Evolutionary conservation across 2,329 filamentous ascomycete genomes (phyloP).

Genomic region (Penicillium italicum): DNA sequence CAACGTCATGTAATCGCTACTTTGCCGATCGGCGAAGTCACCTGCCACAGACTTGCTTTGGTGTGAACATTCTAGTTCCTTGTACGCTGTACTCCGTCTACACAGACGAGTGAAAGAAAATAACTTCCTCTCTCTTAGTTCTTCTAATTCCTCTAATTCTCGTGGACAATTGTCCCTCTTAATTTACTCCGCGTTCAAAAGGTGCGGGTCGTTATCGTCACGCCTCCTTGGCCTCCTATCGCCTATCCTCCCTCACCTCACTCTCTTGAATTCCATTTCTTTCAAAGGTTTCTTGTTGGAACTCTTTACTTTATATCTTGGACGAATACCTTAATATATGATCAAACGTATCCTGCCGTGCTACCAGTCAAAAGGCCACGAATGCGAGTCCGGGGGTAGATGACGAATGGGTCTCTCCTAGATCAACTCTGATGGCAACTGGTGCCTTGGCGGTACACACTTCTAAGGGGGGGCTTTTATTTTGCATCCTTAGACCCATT

Average conservation of each 20-base stretch:
- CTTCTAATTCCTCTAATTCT: not conserved
- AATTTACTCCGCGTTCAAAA: slow-evolving; percentile 1
- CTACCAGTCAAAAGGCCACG: slow-evolving; percentile 16
- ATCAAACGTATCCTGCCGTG: not conserved
- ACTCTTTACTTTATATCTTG: slow-evolving; percentile 1
- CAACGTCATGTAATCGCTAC: slow-evolving; percentile 23
- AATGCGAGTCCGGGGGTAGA: slow-evolving; percentile 28
- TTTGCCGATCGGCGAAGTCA: slow-evolving; percentile 23
- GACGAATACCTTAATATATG: slow-evolving; percentile 9
- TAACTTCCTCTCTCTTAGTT: not conserved
- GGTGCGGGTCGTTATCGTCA: slow-evolving; percentile 24
- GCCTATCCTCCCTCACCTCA: slow-evolving; percentile 1
- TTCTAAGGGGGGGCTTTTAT: slow-evolving; percentile 25
- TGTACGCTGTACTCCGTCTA: not conserved
- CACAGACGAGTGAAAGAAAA: too few relatives aligned
- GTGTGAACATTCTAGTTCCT: not conserved
- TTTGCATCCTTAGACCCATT: slow-evolving; percentile 18
- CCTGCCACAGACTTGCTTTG: slow-evolving; percentile 16
- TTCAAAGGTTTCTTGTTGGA: not conserved
- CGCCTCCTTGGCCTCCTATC: slow-evolving; percentile 20
- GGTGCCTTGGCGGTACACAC: slow-evolving; percentile 31
- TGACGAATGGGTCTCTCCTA: slow-evolving; percentile 38
- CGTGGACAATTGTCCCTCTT: not conserved
- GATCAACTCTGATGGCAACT: slow-evolving; percentile 36
- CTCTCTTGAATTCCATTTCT: not conserved